Percentiles rank a stretch among this genome's conserved stretches.
Evolutionary conservation across 257 asterid species (phyloP).

Genomic region (Nicotiana undulata): DNA sequence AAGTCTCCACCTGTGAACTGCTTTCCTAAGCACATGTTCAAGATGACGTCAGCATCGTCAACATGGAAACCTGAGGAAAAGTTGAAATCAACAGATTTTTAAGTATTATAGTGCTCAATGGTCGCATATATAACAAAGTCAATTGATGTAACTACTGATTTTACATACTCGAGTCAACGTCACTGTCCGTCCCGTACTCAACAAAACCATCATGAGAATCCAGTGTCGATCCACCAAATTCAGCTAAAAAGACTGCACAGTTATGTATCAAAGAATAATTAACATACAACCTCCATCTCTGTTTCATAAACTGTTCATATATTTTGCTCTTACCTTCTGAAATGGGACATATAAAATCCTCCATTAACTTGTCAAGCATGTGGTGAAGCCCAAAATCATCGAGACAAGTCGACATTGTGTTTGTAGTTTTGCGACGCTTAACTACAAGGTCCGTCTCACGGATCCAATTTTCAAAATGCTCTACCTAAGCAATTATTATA

Average conservation of each 20-base stretch:
- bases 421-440: slow-evolving; percentile 89
- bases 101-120: too few species aligned
- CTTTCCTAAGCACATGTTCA: slow-evolving; percentile 86
- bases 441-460: slow-evolving; percentile 89
- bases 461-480: slow-evolving; percentile 90
- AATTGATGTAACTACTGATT: too few species aligned
- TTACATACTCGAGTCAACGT: slow-evolving; percentile 45
- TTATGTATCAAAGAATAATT: background rate
- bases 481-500: slow-evolving; percentile 41
- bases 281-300: background rate
- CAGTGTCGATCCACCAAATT: slow-evolving; percentile 86
- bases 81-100: too few species aligned
- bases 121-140: too few species aligned
- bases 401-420: slow-evolving; percentile 83
- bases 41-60: slow-evolving; percentile 92
- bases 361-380: slow-evolving; percentile 82
- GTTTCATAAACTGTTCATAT: too few species aligned
- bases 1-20: slow-evolving; percentile 88
- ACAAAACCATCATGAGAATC: slow-evolving; percentile 90
- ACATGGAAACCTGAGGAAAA: slow-evolving; percentile 68
- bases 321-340: slow-evolving; percentile 44
- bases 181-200: slow-evolving; percentile 82
- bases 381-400: slow-evolving; percentile 93
- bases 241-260: slow-evolving; percentile 72
- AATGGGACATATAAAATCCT: slow-evolving; percentile 72